Conservation (phyloP, 2,329 filamentous ascomycete genomes). For the Fusarium equiseti region DNA sequence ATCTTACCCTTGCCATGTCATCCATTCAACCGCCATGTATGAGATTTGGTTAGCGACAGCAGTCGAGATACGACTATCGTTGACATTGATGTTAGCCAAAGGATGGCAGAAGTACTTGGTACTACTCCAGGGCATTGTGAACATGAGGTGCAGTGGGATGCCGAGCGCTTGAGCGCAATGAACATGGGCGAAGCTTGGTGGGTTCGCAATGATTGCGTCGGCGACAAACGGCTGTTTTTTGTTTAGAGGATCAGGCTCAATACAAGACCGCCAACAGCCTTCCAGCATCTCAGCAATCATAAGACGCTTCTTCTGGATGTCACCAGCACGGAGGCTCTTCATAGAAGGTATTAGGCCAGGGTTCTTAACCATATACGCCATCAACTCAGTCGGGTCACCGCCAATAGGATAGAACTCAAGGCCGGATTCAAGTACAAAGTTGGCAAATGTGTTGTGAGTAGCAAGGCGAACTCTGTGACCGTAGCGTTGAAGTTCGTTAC, state of each 20-base stretch:
- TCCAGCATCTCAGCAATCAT: conserved; percentile 49
- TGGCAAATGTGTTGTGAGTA: conserved; percentile 9
- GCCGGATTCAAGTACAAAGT: neutral
- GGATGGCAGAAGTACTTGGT: too few relatives aligned
- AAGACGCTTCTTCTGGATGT: conserved; percentile 45
- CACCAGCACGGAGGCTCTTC: conserved; percentile 45
- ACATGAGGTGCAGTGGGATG: too few relatives aligned
- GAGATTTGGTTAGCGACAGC: too few relatives aligned
- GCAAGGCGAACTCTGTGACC: conserved; percentile 27
- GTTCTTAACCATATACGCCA: conserved; percentile 49
- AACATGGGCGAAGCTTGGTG: too few relatives aligned
- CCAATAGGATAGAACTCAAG: conserved; percentile 25
- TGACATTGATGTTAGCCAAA: too few relatives aligned
- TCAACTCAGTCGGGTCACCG: conserved; percentile 24
- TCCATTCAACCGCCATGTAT: too few relatives aligned
- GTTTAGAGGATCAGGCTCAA: neutral
- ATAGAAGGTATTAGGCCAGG: conserved; percentile 49
- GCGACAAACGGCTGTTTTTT: too few relatives aligned
- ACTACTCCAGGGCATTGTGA: too few relatives aligned
- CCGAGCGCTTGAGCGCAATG: too few relatives aligned
- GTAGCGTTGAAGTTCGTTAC: conserved; percentile 7
- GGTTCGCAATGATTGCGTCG: too few relatives aligned
- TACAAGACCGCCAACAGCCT: conserved; percentile 49
- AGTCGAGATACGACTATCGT: too few relatives aligned
- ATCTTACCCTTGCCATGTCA: too few relatives aligned